Percentiles rank a stretch among this genome's conserved stretches.
These are phyloP conservation scores for Clarireedia homoeocarpa DNA, from an alignment of 2,329 filamentous ascomycete genomes.

Conservation along the genomic window DNA sequence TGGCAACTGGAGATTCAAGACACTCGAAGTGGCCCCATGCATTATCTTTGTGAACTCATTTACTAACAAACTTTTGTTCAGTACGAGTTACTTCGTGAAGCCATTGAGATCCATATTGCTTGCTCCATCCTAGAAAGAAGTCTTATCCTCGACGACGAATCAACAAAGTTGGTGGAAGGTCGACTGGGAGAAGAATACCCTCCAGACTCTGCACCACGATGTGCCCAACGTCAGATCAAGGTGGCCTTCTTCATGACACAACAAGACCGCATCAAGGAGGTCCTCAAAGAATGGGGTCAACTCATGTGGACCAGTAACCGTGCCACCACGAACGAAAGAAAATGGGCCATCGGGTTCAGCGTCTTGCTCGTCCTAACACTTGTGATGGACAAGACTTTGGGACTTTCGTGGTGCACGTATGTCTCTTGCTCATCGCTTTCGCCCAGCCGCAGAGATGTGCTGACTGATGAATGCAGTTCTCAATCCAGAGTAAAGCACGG, in stretches of 20 bases:
- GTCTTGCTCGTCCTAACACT: conserved; percentile 25
- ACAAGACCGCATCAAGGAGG: conserved; percentile 21
- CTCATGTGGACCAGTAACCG: conserved; percentile 28
- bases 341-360: conserved; percentile 27
- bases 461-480: conserved; percentile 19
- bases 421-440: neutral
- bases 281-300: conserved; percentile 26
- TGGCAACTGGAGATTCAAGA: neutral
- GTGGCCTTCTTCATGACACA: conserved; percentile 25
- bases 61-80: conserved; percentile 7
- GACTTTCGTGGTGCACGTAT: conserved; percentile 12
- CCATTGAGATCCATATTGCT: conserved; percentile 27
- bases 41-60: neutral
- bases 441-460: conserved; percentile 13
- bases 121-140: conserved; percentile 25
- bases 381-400: conserved; percentile 25
- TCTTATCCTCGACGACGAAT: conserved; percentile 24
- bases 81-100: conserved; percentile 24
- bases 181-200: conserved; percentile 20
- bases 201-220: conserved; percentile 20
- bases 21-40: neutral
- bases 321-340: conserved; percentile 21
- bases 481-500: conserved; percentile 17
- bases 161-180: conserved; percentile 18
- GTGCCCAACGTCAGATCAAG: conserved; percentile 28